Percentiles rank a stretch among this genome's conserved stretches.
Conservation (phyloP, 495 filamentous ascomycete genomes). For the Cetradonia linearis region DNA sequence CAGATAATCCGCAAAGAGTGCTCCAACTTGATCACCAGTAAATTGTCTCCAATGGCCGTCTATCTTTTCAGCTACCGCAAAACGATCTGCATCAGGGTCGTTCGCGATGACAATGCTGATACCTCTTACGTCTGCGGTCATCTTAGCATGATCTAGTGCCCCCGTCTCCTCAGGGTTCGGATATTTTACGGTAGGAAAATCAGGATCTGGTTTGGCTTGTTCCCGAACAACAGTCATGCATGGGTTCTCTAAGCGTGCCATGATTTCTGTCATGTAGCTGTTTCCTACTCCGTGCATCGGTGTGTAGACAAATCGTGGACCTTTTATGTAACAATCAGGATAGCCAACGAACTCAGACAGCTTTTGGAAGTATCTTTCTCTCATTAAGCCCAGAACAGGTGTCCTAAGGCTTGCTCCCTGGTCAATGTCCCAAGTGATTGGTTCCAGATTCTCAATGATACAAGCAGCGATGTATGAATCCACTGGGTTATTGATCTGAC, state of each 20-base stretch:
- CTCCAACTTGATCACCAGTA: conserved; percentile 60
- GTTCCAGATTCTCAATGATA: conserved; percentile 49
- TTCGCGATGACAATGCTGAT: conserved; percentile 51
- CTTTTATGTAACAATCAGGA: not conserved
- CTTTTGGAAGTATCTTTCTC: conserved; percentile 35
- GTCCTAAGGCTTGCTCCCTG: conserved; percentile 28
- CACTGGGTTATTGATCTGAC: conserved; percentile 37
- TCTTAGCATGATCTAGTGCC: conserved; percentile 53
- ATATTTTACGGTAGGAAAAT: conserved; percentile 61
- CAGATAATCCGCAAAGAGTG: conserved; percentile 46
- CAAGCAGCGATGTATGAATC: conserved; percentile 51
- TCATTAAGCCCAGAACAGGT: conserved; percentile 30
- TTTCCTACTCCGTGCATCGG: conserved; percentile 61
- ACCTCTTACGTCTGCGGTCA: conserved; percentile 40
- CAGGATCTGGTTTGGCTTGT: conserved; percentile 50
- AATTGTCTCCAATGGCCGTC: conserved; percentile 50
- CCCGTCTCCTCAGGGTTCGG: conserved; percentile 66
- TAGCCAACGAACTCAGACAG: conserved; percentile 25
- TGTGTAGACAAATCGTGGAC: conserved; percentile 48
- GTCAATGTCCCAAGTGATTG: conserved; percentile 43
- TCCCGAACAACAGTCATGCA: conserved; percentile 37
- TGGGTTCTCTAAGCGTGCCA: conserved; percentile 39
- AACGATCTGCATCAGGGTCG: conserved; percentile 66
- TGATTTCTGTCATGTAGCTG: conserved; percentile 35
- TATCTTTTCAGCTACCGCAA: conserved; percentile 55